phyloP scores from a whole-genome alignment of 345 rosid genomes.

The Populus euphratica region DNA sequence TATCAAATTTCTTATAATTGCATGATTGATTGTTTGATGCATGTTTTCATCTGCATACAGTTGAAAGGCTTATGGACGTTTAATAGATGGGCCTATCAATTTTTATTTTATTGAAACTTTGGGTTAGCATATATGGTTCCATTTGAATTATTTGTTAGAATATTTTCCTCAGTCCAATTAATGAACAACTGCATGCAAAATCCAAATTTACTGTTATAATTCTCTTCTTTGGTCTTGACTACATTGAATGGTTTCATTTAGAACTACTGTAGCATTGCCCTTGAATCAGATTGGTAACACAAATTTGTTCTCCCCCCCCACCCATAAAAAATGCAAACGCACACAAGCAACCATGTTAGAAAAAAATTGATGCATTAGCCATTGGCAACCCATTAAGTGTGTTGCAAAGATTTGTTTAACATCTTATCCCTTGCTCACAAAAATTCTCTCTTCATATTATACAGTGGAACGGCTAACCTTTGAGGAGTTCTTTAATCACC shows the following conservation, averaged over 20 bases:
- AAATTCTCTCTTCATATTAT: slow-evolving; percentile 17
- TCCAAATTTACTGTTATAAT: not conserved
- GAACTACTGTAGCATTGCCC: no score
- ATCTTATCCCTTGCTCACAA: not conserved
- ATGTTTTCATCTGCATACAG: not conserved
- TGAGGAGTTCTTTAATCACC: slow-evolving; percentile 93
- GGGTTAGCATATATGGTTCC: not conserved
- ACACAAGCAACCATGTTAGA: not conserved
- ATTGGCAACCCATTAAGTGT: not conserved
- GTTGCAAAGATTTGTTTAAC: not conserved
- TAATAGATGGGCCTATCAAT: not conserved
- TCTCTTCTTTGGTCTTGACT: not conserved
- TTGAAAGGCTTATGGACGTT: not conserved
- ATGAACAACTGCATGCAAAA: not conserved
- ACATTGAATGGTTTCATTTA: not conserved
- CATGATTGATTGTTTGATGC: slow-evolving; percentile 1
- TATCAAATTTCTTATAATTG: not conserved
- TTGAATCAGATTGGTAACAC: not conserved
- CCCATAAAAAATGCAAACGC: not conserved
- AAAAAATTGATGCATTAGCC: not conserved
- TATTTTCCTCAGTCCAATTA: not conserved
- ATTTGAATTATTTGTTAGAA: not conserved
- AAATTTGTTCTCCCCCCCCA: not conserved
- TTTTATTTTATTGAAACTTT: not conserved
- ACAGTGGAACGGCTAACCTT: slow-evolving; percentile 93